Conservation (phyloP, 2,329 filamentous ascomycete species). For the Sclerotinia trifoliorum region DNA sequence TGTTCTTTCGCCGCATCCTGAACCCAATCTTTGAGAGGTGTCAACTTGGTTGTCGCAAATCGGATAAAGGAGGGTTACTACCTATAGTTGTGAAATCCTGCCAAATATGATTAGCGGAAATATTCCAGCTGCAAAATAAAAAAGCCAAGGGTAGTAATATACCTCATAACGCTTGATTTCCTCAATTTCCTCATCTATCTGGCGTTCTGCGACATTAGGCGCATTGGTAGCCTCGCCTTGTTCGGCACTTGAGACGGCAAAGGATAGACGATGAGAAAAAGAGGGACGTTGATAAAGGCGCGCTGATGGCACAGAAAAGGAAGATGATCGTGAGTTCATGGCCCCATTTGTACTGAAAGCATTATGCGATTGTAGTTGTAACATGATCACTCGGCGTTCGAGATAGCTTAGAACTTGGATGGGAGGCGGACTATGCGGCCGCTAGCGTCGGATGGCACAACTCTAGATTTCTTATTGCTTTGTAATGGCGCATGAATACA, state of each 20-base stretch:
- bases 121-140: not conserved
- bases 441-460: not conserved
- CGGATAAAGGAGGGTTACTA: conserved; percentile 39
- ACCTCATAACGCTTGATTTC: conserved; percentile 97
- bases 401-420: conserved; percentile 1
- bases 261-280: conserved; percentile 55
- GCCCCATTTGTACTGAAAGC: conserved; percentile 27
- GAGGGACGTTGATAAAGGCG: conserved; percentile 34
- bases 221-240: conserved; percentile 55
- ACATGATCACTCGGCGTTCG: conserved; percentile 1
- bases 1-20: conserved; percentile 94
- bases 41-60: conserved; percentile 40
- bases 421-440: conserved; percentile 1
- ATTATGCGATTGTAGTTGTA: conserved; percentile 3
- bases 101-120: conserved; percentile 21
- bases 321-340: conserved; percentile 42
- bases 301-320: conserved; percentile 34
- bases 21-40: conserved; percentile 74
- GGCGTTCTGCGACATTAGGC: conserved; percentile 57
- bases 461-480: not conserved
- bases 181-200: conserved; percentile 90
- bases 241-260: conserved; percentile 64
- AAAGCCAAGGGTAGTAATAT: conserved; percentile 31
- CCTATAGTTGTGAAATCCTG: conserved; percentile 93
- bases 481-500: too few relatives aligned